phyloP scores from a whole-genome alignment of 2,329 filamentous ascomycete genomes.

The Geosmithia morbida region DNA sequence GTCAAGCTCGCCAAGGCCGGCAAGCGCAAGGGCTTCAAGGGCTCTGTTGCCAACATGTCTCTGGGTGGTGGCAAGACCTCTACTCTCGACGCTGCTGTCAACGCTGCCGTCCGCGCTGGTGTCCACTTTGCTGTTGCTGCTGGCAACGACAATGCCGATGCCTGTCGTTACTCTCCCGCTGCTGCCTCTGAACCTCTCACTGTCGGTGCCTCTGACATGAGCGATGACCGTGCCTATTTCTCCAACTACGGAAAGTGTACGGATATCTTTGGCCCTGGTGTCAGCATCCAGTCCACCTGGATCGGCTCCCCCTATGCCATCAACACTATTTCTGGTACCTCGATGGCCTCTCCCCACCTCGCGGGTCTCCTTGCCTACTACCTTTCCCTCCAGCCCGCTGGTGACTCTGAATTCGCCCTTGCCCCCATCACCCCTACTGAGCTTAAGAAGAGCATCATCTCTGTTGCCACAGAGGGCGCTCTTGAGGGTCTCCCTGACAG shows the following conservation, averaged over 20 bases:
- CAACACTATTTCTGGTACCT: conserved; percentile 99
- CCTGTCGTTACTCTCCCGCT: conserved; percentile 98
- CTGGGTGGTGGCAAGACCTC: conserved; percentile 94
- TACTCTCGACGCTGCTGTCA: conserved; percentile 81
- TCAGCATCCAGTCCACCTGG: conserved; percentile 97
- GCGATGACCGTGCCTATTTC: conserved; percentile 97
- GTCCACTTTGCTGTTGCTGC: conserved; percentile 97
- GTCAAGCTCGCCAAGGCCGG: conserved; percentile 68
- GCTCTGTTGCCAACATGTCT: conserved; percentile 98
- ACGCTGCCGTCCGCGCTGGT: conserved; percentile 81
- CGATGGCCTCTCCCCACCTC: conserved; percentile 97
- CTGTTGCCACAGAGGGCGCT: conserved; percentile 63
- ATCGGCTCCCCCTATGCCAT: conserved; percentile 89
- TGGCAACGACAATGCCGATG: conserved; percentile 97
- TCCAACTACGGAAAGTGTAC: conserved; percentile 99
- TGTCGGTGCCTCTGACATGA: conserved; percentile 85
- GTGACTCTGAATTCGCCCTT: conserved; percentile 83
- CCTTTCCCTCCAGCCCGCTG: conserved; percentile 83
- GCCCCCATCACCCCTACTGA: conserved; percentile 82
- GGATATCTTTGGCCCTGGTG: conserved; percentile 94
- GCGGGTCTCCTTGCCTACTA: conserved; percentile 95
- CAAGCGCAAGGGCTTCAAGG: conserved; percentile 96
- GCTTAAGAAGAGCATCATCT: conserved; percentile 80
- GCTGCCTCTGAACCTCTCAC: conserved; percentile 85
- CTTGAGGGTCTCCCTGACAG: conserved; percentile 64